Evolutionary conservation across 2,329 filamentous ascomycete species (phyloP).

Genomic region (Fusarium drepaniforme): DNA sequence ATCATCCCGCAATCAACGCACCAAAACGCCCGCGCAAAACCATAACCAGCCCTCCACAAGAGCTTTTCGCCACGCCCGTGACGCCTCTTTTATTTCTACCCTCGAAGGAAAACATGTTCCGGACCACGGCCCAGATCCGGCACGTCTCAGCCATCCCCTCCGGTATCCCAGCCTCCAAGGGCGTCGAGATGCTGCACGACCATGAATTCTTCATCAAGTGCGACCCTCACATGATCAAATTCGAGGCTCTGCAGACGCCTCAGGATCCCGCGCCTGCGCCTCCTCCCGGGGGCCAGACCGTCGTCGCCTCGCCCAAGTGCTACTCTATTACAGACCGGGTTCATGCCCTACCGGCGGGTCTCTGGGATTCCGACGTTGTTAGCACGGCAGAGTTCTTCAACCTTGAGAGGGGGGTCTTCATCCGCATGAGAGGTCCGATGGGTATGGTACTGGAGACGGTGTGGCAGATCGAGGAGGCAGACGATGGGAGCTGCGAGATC

Average conservation of each 20-base stretch:
- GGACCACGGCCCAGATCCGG: constrained; percentile 54
- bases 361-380: constrained; percentile 67
- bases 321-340: constrained; percentile 64
- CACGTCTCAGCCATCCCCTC: constrained; percentile 59
- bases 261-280: constrained; percentile 45
- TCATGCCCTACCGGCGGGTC: constrained; percentile 64
- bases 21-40: neutral
- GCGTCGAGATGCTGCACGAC: constrained; percentile 62
- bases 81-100: neutral
- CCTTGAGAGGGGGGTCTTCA: constrained; percentile 62
- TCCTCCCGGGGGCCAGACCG: constrained; percentile 41
- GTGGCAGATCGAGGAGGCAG: constrained; percentile 57
- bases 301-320: constrained; percentile 48
- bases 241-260: constrained; percentile 50
- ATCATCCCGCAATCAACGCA: neutral
- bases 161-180: constrained; percentile 49
- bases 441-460: constrained; percentile 65
- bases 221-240: constrained; percentile 64
- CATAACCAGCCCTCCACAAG: neutral
- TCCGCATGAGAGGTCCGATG: constrained; percentile 64
- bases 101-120: constrained; percentile 54
- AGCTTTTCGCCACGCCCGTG: neutral
- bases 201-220: constrained; percentile 64
- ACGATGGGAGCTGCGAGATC: constrained; percentile 54
- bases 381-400: constrained; percentile 67